Evolutionary conservation across 257 asterid genomes (phyloP), one percentile per base, ranked within the genome.

Genomic region (Thymus quinquecostatus): DNA sequence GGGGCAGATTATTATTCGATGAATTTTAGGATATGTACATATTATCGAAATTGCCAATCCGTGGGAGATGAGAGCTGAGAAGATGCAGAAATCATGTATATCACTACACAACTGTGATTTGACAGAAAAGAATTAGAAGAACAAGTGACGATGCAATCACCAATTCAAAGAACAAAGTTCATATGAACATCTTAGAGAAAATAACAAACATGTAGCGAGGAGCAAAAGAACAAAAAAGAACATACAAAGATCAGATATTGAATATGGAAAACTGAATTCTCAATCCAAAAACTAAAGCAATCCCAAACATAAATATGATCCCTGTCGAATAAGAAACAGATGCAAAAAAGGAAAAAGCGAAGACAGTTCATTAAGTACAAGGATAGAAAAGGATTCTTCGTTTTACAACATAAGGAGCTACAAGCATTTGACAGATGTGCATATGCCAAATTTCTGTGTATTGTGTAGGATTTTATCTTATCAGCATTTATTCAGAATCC

Each of bases 31-130:
- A 58, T 8, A 59, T 70, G 59, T 33, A 4, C 48, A 21, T 33
- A 59, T 13, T 33, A 47, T 49, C 34, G 8, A 45, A 21, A 48
- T 13, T 3, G 58, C 34, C 32, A 57, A 58, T 64, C 56, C 3
- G 51, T 6, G 12, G 60, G 21, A 55, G 47, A 50, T 14, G 49
- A 60, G 29, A 60, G 36, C 34, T 6, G 27, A 9, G 6, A 36
- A 40, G 51, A 55, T 69, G 32, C 56, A 41, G 29, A 8, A 10
- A 53, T 55, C 45, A 51, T 41, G 74, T 56, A 29, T 21, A 21
- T 21, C 21, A 21, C 21, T 57, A 13, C 12, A 28, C 34, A 12
- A 41, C 65, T 56, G 2, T 7, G 12, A 14, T 48, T 49, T 27
- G 44, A 36, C 10, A 3, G 50, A 6, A 9, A 34, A 34, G 14